Base-by-base conservation (phyloP, 2,329 filamentous ascomycete species). In the Fusarium marasasianum region DNA sequence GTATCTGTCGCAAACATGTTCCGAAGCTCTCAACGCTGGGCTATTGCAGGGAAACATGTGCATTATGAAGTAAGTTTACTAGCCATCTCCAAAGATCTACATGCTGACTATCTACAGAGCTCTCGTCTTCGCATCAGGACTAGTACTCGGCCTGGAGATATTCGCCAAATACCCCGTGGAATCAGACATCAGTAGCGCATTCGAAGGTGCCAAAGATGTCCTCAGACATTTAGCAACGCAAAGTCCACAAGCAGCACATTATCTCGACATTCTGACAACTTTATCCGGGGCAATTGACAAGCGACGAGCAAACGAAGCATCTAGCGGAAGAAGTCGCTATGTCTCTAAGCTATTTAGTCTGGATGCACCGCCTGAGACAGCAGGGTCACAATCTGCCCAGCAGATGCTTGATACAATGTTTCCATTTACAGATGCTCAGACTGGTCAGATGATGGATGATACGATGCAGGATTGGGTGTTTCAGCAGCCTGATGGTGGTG, bases 231-330 rank as follows among this genome's bases (percentile, higher is more conserved):
- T 91, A 1, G 83, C 86, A 0, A 78, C 79, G 1, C 84, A 86
- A 54, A 89, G 87, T 45, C 86, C 88, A 0, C 89, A 90, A 69
- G 89, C 89, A 7, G 85, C 83, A 6, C 88, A 90, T 58, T 91
- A 91, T 73, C 83, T 85, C 18, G 87, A 90, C 11, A 91, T 91
- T 26, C 80, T 91, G 13, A 85, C 81, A 0, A 80, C 83, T 6
- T 79, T 89, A 9, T 82, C 83, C 0, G 83, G 83, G 15, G 86
- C 86, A 1, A 84, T 88, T 15, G 66, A 76, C 15, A 68, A 77
- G 13, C 69, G 73, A 22, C 63, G 69, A 4, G 53, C 69, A 17
- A 69, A 63, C 0, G 56, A 78, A 26, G 31, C 76, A 6, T 74
- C 76, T 1, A 59, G 73, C 0, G 74, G 77, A 3, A 66, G 74